Evolutionary conservation across 352 stramenopile species (phyloP), one percentile per base, ranked within the genome.

Genomic region (Phytophthora quininea): DNA sequence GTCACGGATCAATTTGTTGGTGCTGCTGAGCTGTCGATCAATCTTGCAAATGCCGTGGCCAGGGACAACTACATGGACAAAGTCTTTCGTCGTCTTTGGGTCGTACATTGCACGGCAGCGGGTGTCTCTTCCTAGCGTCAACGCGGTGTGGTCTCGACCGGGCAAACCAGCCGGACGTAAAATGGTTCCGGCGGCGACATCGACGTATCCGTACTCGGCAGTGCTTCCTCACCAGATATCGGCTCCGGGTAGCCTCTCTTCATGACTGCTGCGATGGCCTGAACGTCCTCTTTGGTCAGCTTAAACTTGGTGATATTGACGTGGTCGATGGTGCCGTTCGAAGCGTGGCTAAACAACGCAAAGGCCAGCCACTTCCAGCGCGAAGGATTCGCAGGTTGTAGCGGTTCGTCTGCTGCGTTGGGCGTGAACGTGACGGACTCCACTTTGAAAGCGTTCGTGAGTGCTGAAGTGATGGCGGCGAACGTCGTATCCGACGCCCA

Each of bases 91-190:
- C 45, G 46, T 37, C 3, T 8, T 35, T n/a, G 11, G 19, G 12
- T 37, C n/a, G 31, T 61, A 53, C 5, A 52, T 31, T 12, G 54
- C 54, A 27, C 54, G 54, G 10, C 19, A 61, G n/a, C 42, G 43
- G 24, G 30, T 53, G 3, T 6, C 12, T 47, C 40, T 8, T 14
- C 4, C 6, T 8, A 47, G 12, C 6, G 40, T 47, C 9, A 47
- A 19, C 6, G 40, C 15, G 4, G 40, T 24, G 40, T 47, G 9
- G 40, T 15, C 19, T 15, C 15, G 10, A 47, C 15, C 40, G 19
- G 40, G 40, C 1, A 47, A 47, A 14, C 12, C 12, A 24, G 15
- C 12, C 10, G 15, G 15, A 47, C 15, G 40, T 4, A 47, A 14
- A 27, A 6, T 15, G 15, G 40, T 47, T n/a, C 40, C 40, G 4